Base-by-base conservation (phyloP, 768 basidiomycete genomes). In the Panus rudis region DNA sequence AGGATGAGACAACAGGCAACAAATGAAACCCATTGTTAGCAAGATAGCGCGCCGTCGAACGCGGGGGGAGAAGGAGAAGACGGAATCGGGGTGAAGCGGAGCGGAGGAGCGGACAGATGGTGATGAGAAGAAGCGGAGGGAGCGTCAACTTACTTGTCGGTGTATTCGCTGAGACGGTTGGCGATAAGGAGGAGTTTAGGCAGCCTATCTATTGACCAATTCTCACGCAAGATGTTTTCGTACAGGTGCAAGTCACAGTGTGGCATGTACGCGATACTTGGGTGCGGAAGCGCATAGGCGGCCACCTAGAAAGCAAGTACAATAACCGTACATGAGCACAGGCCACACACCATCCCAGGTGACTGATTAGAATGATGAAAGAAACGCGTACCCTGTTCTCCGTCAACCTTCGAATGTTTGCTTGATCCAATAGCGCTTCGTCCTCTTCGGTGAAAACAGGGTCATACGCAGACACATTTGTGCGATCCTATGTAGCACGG, bases 171-270 rank as follows among this genome's bases (percentile, higher is more conserved):
- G 47, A 89, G 65, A 41, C 64, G 69, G 63, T 89, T 89, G 43
- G 77, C 81, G 47, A 89, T 54, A 41, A 89, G 65, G 41, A 85
- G 53, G 19, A 80, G 54, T 45, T 63, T 66, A 44, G 65, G 55
- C 40, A 85, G 60, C 17, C 62, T 62, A 22, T 66, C 65, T 22
- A 46, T 55, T 35, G 66, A 62, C 79, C 81, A 83, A 56, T 85
- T 86, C 11, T 70, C 69, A 45, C 70, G 69, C 43, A 88, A 61
- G 34, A 86, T 54, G 50, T 63, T 69, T 56, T 89, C 83, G 58
- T 87, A 84, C 21, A 88, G 68, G 47, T 70, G 71, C 60, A 82
- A 55, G 54, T 84, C 82, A 57, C 86, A 87, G 60, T 88, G 85
- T 17, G 84, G 85, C 83, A 87, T 85, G 63, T 76, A 86, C 42